Conservation (phyloP, 2,329 filamentous ascomycete genomes). For the Akanthomyces lecanii region DNA sequence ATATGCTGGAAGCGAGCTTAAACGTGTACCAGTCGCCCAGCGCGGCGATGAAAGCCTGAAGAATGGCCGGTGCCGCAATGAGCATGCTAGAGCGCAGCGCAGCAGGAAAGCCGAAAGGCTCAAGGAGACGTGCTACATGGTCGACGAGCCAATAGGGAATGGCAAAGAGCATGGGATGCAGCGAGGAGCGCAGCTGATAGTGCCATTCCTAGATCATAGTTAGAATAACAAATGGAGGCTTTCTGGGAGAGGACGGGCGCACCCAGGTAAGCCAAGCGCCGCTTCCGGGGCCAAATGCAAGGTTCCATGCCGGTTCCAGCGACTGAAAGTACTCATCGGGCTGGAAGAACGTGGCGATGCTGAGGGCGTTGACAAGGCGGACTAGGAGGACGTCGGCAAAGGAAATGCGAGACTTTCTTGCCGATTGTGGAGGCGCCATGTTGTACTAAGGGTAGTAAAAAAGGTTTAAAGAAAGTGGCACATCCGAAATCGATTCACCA, state of each 20-base stretch:
- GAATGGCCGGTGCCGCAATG: slow-evolving; percentile 65
- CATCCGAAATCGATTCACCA: neutral
- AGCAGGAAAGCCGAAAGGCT: slow-evolving; percentile 38
- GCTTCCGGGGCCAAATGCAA: slow-evolving; percentile 72
- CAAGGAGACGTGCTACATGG: slow-evolving; percentile 50
- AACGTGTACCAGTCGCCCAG: slow-evolving; percentile 83
- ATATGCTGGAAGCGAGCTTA: slow-evolving; percentile 70
- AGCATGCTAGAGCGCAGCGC: slow-evolving; percentile 61
- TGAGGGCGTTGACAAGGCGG: slow-evolving; percentile 75
- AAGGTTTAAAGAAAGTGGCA: neutral
- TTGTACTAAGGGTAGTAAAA: neutral
- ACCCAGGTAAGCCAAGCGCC: slow-evolving; percentile 97
- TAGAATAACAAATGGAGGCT: slow-evolving; percentile 8
- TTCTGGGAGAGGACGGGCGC: slow-evolving; percentile 29
- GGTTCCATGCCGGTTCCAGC: slow-evolving; percentile 87
- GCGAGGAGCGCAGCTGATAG: slow-evolving; percentile 77
- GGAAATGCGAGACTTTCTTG: slow-evolving; percentile 22
- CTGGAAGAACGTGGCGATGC: slow-evolving; percentile 87
- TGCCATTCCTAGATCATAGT: slow-evolving; percentile 73
- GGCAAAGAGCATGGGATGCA: slow-evolving; percentile 87
- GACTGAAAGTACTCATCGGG: slow-evolving; percentile 97
- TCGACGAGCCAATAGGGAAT: slow-evolving; percentile 63
- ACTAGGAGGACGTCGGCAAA: slow-evolving; percentile 53
- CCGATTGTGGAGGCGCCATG: neutral
- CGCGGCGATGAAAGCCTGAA: slow-evolving; percentile 76